Evolutionary conservation across 2,329 filamentous ascomycete species (phyloP).

Genomic region (Aureobasidium subglaciale): DNA sequence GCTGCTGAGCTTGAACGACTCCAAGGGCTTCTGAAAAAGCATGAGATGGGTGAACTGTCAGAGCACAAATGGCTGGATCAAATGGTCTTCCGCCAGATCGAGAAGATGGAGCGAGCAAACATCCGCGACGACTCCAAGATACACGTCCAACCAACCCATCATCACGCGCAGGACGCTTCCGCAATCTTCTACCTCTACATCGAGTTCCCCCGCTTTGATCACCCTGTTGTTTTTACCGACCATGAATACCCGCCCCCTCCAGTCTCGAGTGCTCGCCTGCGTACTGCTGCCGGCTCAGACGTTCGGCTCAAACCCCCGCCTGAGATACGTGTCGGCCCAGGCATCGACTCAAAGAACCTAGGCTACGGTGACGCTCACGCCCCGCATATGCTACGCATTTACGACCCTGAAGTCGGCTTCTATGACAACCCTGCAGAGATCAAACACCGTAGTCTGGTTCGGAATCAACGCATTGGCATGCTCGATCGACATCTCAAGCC

Average conservation of each 20-base stretch:
- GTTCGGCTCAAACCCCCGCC: conserved; percentile 72
- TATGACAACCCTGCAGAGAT: conserved; percentile 89
- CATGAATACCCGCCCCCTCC: conserved; percentile 84
- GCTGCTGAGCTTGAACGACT: conserved; percentile 77
- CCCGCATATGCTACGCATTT: conserved; percentile 70
- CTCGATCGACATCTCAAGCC: conserved; percentile 92
- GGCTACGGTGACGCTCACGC: conserved; percentile 44
- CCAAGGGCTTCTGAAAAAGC: conserved; percentile 88
- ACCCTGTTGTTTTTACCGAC: conserved; percentile 90
- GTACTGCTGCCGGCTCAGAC: conserved; percentile 55
- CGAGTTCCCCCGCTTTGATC: conserved; percentile 90
- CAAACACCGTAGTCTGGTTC: conserved; percentile 85
- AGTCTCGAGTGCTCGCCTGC: conserved; percentile 59
- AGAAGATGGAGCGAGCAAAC: conserved; percentile 51
- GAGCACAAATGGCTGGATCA: conserved; percentile 93
- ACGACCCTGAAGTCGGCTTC: conserved; percentile 86
- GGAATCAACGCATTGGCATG: conserved; percentile 87
- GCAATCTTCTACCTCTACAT: conserved; percentile 77
- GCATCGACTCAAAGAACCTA: conserved; percentile 55
- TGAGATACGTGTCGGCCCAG: conserved; percentile 83
- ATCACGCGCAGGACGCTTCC: conserved; percentile 40
- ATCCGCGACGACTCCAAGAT: conserved; percentile 29
- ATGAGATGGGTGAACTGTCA: conserved; percentile 94
- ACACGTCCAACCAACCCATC: background rate
- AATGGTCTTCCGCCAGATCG: conserved; percentile 82